Evolutionary conservation across 116 monocot genomes (phyloP), one percentile per base, ranked within the genome.

Genomic region (Posidonia oceanica): DNA sequence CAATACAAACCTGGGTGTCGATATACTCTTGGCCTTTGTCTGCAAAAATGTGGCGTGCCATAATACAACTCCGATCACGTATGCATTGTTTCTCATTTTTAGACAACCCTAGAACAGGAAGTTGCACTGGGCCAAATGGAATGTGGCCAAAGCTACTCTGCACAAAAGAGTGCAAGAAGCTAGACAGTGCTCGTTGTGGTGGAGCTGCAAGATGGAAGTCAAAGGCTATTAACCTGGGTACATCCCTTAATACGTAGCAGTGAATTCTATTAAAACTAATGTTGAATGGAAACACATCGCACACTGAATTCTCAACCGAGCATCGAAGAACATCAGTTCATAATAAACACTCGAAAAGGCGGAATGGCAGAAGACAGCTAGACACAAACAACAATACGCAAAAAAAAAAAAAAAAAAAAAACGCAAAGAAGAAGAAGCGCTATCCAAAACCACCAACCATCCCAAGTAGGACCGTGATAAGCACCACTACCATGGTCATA

Each of bases 1-100:
- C 57, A 10, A 39, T 18, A 41, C 51, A 18, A 66, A 97, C 98
- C 98, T 98, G 98, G 48, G 83, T 80, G 82, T 79, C 81, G 37
- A 98, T 98, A 71, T 87, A 98, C 8, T 98, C 93, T 84, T 98
- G 93, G 76, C 69, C 83, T 78, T 90, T 87, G 79, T 98, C 98
- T 60, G 89, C 98, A 77, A 87, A 98, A 66, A 98, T 90, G 75
- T 98, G 98, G 37, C 92, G 78, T 70, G 93, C 93, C 92, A 98
- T 87, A 69, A 98, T 98, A 75, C 83, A 92, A 78, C 85, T 92
- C 60, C 93, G 89, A 69, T 98, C 98, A 71, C 93, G 85, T 78
- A 98, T 98, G 65, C 98, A 93, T 69, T 87, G 89, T 75, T 92
- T 92, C 74, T 98, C 98, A 69, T 82, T 79, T 81, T 98, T 83